Base-by-base conservation (phyloP, 257 asterid genomes). In the Solanum tarijense region DNA sequence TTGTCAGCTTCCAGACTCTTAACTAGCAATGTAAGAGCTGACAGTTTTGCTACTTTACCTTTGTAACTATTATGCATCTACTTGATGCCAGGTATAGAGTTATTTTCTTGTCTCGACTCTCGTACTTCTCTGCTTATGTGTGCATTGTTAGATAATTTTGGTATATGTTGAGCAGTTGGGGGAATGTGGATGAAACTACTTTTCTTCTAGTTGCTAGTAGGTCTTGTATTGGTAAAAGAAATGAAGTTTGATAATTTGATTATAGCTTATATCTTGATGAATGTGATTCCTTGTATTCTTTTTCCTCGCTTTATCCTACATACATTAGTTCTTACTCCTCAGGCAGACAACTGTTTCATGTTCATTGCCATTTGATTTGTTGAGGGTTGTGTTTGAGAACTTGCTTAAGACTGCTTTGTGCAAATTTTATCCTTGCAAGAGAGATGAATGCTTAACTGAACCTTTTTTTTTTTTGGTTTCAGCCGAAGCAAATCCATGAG, bases 401-500 rank as follows among this genome's bases (percentile, higher is more conserved):
- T 46, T 46, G 85, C 38, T 46, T 46, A 18, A 2, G 2, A 8
- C 38, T 43, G 1, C 1, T 41, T 79, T 2, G 3, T 79, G 84
- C 9, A 39, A 6, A 4, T 8, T 41, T 0, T 1, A 18, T 16
- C 11, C 29, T 29, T 46, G 39, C 3, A 5, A 0, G 9, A 14
- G 10, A 16, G 9, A 5, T 29, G 41, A 81, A 1, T 9, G 20
- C 21, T 46, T 9, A 29, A 5, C 11, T 16, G 29, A 31, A 20
- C 18, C 7, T 0, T 35, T 7, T 36, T 36, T 39, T 27, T 38
- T 79, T 0, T 46, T n/a, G 35, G 6, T 6, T 82, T 29, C 60
- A 87, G 90, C 89, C 86, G 36, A 88, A 88, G 89, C 92, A 90
- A 89, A 90, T 84, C 32, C 89, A 87, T 9, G 92, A 90, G 68